Evolutionary conservation across 2,329 filamentous ascomycete genomes (phyloP), one percentile per base, ranked within the genome.

Genomic region (Diaporthe amygdali): DNA sequence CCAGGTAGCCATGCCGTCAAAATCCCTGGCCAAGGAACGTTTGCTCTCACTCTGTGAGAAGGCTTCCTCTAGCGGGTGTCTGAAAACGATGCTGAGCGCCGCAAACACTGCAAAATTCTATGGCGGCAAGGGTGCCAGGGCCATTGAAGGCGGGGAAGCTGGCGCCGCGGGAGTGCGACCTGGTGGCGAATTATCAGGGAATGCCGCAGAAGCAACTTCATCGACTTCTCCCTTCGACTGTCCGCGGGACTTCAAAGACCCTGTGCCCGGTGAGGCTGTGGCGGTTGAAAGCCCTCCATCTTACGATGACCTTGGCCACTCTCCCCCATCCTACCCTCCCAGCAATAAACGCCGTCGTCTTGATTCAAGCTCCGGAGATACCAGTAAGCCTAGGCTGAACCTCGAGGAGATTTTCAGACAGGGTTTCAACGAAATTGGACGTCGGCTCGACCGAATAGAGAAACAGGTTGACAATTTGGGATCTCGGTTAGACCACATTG

Each of bases 331-430:
- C 27, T 70, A 63, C 5, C 55, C 71, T 12, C 69, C 64, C 17
- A 47, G 32, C 22, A 72, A 44, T 30, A 72, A 71, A 44, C 71
- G 71, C 10, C 69, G 64, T 32, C 69, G 64, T 25, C 47, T 71
- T 17, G 52, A 67, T 20, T 64, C 69, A 22, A 47, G 37, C 20
- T 30, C 34, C 9, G 17, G 27, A 14, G 47, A n/a, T 34, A 32
- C 55, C 27, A 66, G 44, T 7, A 39, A 66, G 15, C 22, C 52
- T 25, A 51, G 46, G 44, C 30, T 59, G 34, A 46, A 54, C 4
- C 55, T 72, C 2, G 71, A 72, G 55, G 71, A 72, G 1, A 71
- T 72, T 14, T 72, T 68, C 30, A 72, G 64, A 54, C 49, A 66
- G 17, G 71, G 71, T 5, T 72, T 72, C 39, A 54, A 27, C 27